Evolutionary conservation across 495 filamentous ascomycete genomes (phyloP), one percentile per base, ranked within the genome.

Genomic region (Pyrenula aspistea): DNA sequence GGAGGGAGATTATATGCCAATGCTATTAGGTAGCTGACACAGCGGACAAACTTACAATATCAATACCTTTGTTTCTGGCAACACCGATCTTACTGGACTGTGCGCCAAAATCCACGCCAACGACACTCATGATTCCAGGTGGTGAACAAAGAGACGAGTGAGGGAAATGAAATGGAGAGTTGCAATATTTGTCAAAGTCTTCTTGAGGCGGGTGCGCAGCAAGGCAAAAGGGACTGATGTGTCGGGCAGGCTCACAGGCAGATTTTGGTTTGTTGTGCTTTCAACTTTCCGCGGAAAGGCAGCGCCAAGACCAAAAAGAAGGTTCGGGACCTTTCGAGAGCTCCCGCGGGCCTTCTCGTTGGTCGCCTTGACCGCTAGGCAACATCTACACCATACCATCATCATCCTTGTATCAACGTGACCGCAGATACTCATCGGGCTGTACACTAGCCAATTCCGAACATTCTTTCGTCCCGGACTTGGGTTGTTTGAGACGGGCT

Each of bases 1-100:
- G n/a, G n/a, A n/a, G n/a, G n/a, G n/a, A n/a, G n/a, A n/a, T n/a
- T n/a, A n/a, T n/a, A n/a, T n/a, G n/a, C n/a, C n/a, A n/a, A n/a
- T n/a, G n/a, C n/a, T n/a, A n/a, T n/a, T n/a, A n/a, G n/a, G n/a
- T n/a, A n/a, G n/a, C n/a, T n/a, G n/a, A n/a, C n/a, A n/a, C n/a
- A 24, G 22, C n/a, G 10, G 22, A 52, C 53, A 59, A 62, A 95
- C 91, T 65, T 84, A 96, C 92, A 71, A 99, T 95, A 80, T 99
- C 93, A 69, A 98, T 95, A 78, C 93, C 93, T 66, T 95, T 87
- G 71, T 97, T 97, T 67, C 92, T 79, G 62, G 93, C 92, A 71
- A 97, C 93, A 68, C 93, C 94, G 71, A 97, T 87, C 67, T 95
- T 92, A 61, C 92, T 96, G 78, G 94, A 96, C 65, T 95, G 87